Conservation (phyloP, 2,329 filamentous ascomycete genomes). For the Ceratocystis papillata region DNA sequence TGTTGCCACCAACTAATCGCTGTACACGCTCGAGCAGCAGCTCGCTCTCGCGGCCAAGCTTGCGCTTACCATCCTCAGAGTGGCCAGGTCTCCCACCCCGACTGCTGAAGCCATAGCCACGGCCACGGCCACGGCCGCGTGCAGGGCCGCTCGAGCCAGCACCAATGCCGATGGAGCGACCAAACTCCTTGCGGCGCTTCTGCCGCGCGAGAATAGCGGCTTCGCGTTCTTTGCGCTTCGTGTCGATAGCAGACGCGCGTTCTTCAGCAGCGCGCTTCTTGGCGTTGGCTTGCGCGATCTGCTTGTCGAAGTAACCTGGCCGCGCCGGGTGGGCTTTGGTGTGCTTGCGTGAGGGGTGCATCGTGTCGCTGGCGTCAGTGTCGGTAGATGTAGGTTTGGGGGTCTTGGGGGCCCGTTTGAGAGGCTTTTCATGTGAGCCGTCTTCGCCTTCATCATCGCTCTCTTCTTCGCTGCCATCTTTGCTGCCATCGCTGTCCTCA, state of each 20-base stretch:
- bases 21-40: constrained; percentile 61
- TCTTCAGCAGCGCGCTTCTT: constrained; percentile 31
- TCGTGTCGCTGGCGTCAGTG: constrained; percentile 16
- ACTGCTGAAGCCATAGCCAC: background rate
- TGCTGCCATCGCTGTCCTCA: background rate
- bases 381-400: constrained; percentile 6
- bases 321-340: constrained; percentile 26
- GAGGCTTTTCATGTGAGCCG: constrained; percentile 4
- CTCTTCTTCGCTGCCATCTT: background rate
- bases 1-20: constrained; percentile 45
- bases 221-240: constrained; percentile 49
- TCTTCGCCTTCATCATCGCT: background rate
- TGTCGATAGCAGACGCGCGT: constrained; percentile 32
- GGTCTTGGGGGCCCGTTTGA: constrained; percentile 17
- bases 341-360: constrained; percentile 16
- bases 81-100: background rate
- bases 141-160: constrained; percentile 21
- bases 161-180: constrained; percentile 53
- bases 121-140: background rate
- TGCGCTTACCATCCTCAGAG: constrained; percentile 51
- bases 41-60: constrained; percentile 62
- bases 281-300: constrained; percentile 38
- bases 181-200: constrained; percentile 49
- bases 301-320: constrained; percentile 56
- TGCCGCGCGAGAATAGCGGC: constrained; percentile 41